Evolutionary conservation across 345 rosid genomes (phyloP).

Genomic region (Limnanthes douglasii): DNA sequence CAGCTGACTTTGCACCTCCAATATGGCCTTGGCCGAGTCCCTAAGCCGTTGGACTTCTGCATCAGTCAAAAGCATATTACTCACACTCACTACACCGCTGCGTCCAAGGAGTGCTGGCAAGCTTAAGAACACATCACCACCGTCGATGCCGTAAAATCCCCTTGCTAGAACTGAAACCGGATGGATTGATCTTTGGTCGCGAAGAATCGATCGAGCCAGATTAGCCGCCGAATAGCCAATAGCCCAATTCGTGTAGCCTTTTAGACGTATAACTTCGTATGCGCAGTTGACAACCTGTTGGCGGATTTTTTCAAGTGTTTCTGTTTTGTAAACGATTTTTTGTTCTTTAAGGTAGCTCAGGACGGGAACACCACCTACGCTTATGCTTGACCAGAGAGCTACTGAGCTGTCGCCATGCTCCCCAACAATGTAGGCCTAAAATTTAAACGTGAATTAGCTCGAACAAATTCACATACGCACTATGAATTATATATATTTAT

Average conservation of each 20-base stretch:
- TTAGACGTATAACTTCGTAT: slow-evolving; percentile 67
- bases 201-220: slow-evolving; percentile 49
- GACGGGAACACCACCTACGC: slow-evolving; percentile 86
- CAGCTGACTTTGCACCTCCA: slow-evolving; percentile 57
- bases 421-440: slow-evolving; percentile 69
- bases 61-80: slow-evolving; percentile 59
- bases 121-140: slow-evolving; percentile 74
- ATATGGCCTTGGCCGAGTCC: slow-evolving; percentile 53
- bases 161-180: slow-evolving; percentile 81
- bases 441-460: too few species aligned
- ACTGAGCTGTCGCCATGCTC: slow-evolving; percentile 98
- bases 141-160: slow-evolving; percentile 64
- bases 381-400: slow-evolving; percentile 91
- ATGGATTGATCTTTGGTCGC: slow-evolving; percentile 89
- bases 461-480: too few species aligned
- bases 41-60: slow-evolving; percentile 46
- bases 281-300: slow-evolving; percentile 52
- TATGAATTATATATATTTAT: too few species aligned
- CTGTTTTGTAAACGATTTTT: slow-evolving; percentile 60
- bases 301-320: slow-evolving; percentile 64
- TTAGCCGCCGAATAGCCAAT: slow-evolving; percentile 86
- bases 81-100: slow-evolving; percentile 65
- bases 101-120: slow-evolving; percentile 67
- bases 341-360: slow-evolving; percentile 56
- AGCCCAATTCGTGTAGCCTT: slow-evolving; percentile 98